Percentiles rank a stretch among this genome's conserved stretches.
Evolutionary conservation across 2,329 filamentous ascomycete genomes (phyloP).

Genomic region (Aspergillus versicolor): DNA sequence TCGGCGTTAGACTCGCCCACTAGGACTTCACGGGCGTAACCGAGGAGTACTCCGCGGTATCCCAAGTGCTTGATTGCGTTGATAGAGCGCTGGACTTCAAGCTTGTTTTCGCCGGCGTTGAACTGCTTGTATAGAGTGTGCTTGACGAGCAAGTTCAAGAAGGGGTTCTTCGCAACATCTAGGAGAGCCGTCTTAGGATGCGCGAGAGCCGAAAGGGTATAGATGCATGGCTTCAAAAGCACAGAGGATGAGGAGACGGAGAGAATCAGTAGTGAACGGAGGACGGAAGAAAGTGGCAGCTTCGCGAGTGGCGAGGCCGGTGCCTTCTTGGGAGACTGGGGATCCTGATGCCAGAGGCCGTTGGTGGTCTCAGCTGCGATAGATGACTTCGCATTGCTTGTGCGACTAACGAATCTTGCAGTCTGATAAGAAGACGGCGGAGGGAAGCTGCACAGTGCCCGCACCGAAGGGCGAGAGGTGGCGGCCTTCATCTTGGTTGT

Average conservation of each 20-base stretch:
- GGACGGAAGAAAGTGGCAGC: slow-evolving; percentile 37
- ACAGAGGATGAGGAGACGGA: slow-evolving; percentile 43
- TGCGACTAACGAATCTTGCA: slow-evolving; percentile 32
- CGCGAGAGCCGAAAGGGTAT: slow-evolving; percentile 61
- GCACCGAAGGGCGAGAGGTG: slow-evolving; percentile 24
- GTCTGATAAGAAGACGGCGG: slow-evolving; percentile 9
- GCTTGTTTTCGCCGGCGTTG: slow-evolving; percentile 53
- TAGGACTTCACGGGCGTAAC: slow-evolving; percentile 58
- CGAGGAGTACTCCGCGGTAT: slow-evolving; percentile 54
- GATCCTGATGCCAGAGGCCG: slow-evolving; percentile 23
- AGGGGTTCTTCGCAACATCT: slow-evolving; percentile 49
- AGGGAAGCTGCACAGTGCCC: slow-evolving; percentile 15
- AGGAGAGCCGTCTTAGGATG: slow-evolving; percentile 45
- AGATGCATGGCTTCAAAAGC: slow-evolving; percentile 71
- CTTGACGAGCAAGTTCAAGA: slow-evolving; percentile 47
- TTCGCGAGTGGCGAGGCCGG: slow-evolving; percentile 33
- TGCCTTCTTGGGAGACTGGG: slow-evolving; percentile 24
- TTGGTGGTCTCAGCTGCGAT: slow-evolving; percentile 25
- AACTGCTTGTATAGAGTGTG: slow-evolving; percentile 57
- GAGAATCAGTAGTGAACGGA: slow-evolving; percentile 38
- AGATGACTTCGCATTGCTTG: slow-evolving; percentile 33
- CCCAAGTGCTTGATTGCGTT: slow-evolving; percentile 49
- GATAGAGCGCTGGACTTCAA: slow-evolving; percentile 49
- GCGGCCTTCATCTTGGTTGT: slow-evolving; percentile 28
- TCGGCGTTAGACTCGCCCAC: slow-evolving; percentile 38